These are phyloP conservation scores for Recurvomyces mirabilis DNA, from an alignment of 495 filamentous ascomycete genomes.

Conservation along the genomic window DNA sequence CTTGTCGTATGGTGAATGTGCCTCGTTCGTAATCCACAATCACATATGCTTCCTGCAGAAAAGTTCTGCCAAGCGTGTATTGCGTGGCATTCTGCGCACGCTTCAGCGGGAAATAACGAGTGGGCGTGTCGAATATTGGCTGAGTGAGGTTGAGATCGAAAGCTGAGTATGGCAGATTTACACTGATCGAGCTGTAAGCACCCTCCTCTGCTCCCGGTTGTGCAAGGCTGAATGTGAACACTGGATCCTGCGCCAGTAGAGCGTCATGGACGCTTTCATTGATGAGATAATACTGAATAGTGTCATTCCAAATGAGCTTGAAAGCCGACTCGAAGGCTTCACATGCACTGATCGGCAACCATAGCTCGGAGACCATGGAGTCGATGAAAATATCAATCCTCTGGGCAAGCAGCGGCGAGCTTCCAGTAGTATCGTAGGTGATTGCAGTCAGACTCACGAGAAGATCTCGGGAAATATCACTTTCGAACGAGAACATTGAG, in stretches of 20 bases:
- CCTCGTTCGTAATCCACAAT: conserved; percentile 53
- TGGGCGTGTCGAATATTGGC: conserved; percentile 39
- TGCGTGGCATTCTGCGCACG: conserved; percentile 39
- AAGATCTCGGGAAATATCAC: conserved; percentile 10
- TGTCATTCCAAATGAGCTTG: conserved; percentile 15
- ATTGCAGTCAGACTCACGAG: conserved; percentile 10
- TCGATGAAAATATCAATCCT: conserved; percentile 15
- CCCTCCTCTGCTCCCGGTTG: conserved; percentile 3
- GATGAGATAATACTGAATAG: conserved; percentile 12
- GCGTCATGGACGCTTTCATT: conserved; percentile 8
- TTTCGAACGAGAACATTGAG: conserved; percentile 11
- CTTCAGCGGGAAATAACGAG: conserved; percentile 54
- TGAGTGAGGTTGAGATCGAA: conserved; percentile 49
- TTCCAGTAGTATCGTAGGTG: conserved; percentile 1
- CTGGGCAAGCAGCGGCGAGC: conserved; percentile 10
- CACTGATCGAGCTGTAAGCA: conserved; percentile 12
- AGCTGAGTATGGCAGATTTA: conserved; percentile 35
- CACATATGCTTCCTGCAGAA: conserved; percentile 60
- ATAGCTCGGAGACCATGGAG: conserved; percentile 13
- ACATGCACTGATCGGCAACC: conserved; percentile 15
- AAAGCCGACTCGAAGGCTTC: conserved; percentile 18
- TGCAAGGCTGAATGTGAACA: conserved; percentile 14
- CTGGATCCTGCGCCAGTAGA: conserved; percentile 16
- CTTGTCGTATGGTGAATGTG: conserved; percentile 46
- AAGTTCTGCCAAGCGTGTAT: conserved; percentile 50